Evolutionary conservation across 441 rosid genomes (phyloP).

Genomic region (Manihot esculenta): DNA sequence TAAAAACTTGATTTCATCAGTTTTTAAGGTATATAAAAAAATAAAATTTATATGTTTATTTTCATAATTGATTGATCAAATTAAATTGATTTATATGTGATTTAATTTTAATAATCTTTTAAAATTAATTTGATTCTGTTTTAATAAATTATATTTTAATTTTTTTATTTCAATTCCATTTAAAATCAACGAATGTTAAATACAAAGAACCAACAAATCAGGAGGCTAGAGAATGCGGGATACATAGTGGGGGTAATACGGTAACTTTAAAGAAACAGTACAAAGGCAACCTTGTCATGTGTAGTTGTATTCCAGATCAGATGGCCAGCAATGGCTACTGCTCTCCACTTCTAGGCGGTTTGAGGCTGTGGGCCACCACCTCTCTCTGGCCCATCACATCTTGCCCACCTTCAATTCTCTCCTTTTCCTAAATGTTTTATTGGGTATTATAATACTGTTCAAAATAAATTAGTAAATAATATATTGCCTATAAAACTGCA

Average conservation of each 20-base stretch:
- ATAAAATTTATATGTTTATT: too few species aligned
- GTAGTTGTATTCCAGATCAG: slow-evolving; percentile 1
- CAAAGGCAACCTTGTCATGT: background rate
- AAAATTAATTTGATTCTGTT: too few species aligned
- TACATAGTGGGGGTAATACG: background rate
- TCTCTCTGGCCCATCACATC: slow-evolving; percentile 20
- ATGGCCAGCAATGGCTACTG: background rate
- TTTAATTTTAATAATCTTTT: too few species aligned
- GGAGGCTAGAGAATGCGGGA: background rate
- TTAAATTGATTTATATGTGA: too few species aligned
- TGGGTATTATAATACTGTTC: too few species aligned
- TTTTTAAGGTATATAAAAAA: too few species aligned
- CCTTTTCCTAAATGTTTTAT: background rate
- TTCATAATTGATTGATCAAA: too few species aligned
- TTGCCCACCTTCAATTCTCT: background rate
- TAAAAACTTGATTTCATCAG: too few species aligned
- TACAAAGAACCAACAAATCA: too few species aligned
- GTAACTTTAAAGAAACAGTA: background rate
- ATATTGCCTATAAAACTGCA: slow-evolving; percentile 33
- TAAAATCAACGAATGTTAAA: too few species aligned
- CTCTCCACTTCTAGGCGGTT: background rate
- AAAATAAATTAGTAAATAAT: background rate
- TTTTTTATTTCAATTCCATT: too few species aligned
- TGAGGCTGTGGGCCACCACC: slow-evolving; percentile 6
- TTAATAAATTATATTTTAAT: too few species aligned